These are phyloP conservation scores for Lachnellula cervina DNA, from an alignment of 2,329 filamentous ascomycete species.

Conservation along the genomic window DNA sequence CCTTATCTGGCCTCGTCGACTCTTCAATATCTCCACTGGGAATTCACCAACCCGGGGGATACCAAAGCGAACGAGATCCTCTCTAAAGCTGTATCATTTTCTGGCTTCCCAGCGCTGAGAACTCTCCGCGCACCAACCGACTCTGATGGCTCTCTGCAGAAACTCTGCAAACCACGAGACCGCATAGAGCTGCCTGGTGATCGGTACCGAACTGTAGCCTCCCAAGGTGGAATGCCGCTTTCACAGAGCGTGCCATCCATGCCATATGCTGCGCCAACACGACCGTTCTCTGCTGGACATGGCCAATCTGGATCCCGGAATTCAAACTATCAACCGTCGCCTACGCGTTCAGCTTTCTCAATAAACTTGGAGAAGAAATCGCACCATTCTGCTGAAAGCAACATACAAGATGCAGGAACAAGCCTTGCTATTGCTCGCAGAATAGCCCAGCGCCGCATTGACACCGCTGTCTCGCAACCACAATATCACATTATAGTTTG, in stretches of 20 bases:
- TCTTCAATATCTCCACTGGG: constrained; percentile 57
- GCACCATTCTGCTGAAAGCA: constrained; percentile 2
- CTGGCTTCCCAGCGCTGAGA: constrained; percentile 58
- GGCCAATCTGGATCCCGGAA: constrained; percentile 6
- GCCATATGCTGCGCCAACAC: constrained; percentile 11
- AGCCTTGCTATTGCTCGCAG: constrained; percentile 50
- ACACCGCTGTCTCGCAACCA: constrained; percentile 49
- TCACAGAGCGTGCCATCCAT: constrained; percentile 15
- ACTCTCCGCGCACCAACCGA: constrained; percentile 62
- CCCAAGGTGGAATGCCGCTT: constrained; percentile 22
- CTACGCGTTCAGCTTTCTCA: constrained; percentile 20
- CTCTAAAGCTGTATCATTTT: constrained; percentile 55
- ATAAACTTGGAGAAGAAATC: constrained; percentile 8
- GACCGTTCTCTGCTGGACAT: constrained; percentile 12
- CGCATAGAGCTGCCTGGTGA: constrained; percentile 27
- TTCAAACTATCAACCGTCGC: constrained; percentile 13
- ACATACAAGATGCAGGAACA: constrained; percentile 26
- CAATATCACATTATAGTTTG: constrained; percentile 55
- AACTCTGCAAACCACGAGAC: constrained; percentile 50
- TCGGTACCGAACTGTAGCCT: constrained; percentile 21
- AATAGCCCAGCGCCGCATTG: constrained; percentile 61
- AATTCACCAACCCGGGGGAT: constrained; percentile 40
- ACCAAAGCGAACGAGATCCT: constrained; percentile 57
- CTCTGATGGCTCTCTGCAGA: constrained; percentile 63
- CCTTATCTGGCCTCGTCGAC: constrained; percentile 56